Percentiles rank a stretch among this genome's conserved stretches.
These are phyloP conservation scores for Trametes elegans DNA, from an alignment of 768 basidiomycete species.

Conservation along the genomic window DNA sequence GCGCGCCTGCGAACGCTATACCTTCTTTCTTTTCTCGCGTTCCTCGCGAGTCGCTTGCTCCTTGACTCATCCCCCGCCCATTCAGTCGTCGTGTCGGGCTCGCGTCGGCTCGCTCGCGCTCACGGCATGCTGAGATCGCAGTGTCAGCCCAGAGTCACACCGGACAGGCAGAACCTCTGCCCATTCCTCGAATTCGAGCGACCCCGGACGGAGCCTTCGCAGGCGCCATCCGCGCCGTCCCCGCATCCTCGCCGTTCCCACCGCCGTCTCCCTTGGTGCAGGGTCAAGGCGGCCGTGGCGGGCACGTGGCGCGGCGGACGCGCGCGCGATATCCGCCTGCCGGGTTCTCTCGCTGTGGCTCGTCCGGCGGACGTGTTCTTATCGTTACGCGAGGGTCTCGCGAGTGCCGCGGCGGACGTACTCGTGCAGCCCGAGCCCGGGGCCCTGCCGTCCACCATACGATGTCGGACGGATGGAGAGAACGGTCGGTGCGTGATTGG, in stretches of 20 bases:
- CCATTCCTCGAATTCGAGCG: neutral
- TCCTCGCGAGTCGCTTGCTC: no score
- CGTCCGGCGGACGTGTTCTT: neutral
- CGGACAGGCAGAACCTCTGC: neutral
- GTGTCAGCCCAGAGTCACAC: no score
- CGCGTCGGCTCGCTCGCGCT: neutral
- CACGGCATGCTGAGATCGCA: neutral
- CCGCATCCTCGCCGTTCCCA: no score
- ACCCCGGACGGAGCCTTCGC: neutral
- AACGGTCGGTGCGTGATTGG: neutral
- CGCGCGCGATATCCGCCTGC: neutral
- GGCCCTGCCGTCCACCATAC: no score
- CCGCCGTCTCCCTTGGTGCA: neutral
- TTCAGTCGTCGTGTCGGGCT: neutral
- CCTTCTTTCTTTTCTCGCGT: slow-evolving; percentile 2
- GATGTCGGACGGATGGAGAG: no score
- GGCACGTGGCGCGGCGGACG: neutral
- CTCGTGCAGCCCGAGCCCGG: no score
- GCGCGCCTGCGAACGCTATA: slow-evolving; percentile 9
- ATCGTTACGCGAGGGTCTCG: neutral
- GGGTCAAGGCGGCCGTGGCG: neutral
- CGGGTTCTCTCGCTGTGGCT: neutral
- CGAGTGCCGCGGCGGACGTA: neutral
- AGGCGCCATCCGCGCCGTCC: no score
- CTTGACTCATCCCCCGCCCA: no score